These are phyloP conservation scores for Pestalotiopsis sp. DNA, from an alignment of 2,329 filamentous ascomycete genomes.

Conservation along the genomic window DNA sequence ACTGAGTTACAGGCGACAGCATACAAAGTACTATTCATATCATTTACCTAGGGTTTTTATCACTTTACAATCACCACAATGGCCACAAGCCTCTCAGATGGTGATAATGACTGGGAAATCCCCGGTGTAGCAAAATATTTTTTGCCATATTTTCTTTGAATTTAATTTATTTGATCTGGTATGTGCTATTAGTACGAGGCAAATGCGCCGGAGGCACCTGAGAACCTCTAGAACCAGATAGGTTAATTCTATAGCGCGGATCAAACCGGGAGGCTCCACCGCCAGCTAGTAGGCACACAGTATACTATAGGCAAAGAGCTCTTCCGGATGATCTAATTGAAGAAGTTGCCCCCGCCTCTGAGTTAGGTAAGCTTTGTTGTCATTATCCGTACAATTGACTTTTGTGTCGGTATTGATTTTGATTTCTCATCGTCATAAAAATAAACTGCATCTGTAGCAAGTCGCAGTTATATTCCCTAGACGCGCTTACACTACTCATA, in stretches of 20 bases:
- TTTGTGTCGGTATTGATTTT: neutral
- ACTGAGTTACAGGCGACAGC: too few species aligned
- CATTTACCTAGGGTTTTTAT: too few species aligned
- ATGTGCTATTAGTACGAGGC: too few species aligned
- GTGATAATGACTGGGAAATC: too few species aligned
- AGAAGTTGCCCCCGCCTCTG: neutral
- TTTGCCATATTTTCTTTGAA: too few species aligned
- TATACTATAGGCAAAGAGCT: neutral
- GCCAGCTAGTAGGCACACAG: neutral
- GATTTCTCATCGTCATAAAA: neutral
- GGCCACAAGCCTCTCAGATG: too few species aligned
- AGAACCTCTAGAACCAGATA: neutral
- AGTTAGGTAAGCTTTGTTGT: neutral
- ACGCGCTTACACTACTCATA: neutral
- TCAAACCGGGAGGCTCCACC: neutral
- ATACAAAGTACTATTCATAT: too few species aligned
- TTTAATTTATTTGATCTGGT: too few species aligned
- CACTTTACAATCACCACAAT: too few species aligned
- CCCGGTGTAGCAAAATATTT: too few species aligned
- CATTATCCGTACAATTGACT: neutral
- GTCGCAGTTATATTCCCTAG: neutral
- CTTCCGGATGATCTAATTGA: neutral
- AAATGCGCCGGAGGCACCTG: neutral
- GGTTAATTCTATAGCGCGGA: neutral
- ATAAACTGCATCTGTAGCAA: too few species aligned